Evolutionary conservation across 345 rosid species (phyloP), one percentile per base, ranked within the genome.

Genomic region (Orychophragmus violaceus): DNA sequence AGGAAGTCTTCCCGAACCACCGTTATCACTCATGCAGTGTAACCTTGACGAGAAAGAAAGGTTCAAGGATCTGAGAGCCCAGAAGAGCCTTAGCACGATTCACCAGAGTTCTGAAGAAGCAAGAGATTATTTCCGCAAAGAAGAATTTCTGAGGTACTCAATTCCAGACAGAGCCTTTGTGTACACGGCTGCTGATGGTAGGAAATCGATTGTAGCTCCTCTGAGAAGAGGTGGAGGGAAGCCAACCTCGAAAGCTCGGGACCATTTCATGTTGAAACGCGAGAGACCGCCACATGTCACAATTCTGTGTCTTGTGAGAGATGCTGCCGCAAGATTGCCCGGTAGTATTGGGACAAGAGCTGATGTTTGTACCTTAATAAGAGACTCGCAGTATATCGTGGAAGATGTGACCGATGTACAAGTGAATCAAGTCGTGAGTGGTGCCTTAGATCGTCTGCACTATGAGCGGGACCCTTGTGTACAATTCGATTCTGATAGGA

Each of bases 281-380:
- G 97, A 95, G 79, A 87, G 99, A 2, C 99, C 99, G 11, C 97
- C 99, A 12, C 97, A 95, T 82, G 99, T 95, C 70, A 95, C 99
- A 3, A 87, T 95, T 60, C 84, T 95, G 11, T 95, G 99, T 77
- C 97, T 95, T 32, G 99, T 95, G 57, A 83, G 99, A 84, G 99
- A 95, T 77, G 96, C 99, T 22, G 97, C 99, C 54, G 72, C 99
- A 62, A 87, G 99, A 70, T 76, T 95, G 84, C 99, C 99, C 28
- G 87, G 99, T 59, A 87, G 96, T 81, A 95, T 95, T 68, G 99
- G 99, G 70, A 95, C 99, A 52, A 89, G 99, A 68, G 99, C 99
- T 66, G 99, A 95, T 85, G 99, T 95, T 54, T 95, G 99, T 69
- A 95, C 97, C 23, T 77, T 95, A 82, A 91, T 95, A 44, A 77